Evolutionary conservation across 179 eudicot species (phyloP).

Genomic region (Silene coronaria): DNA sequence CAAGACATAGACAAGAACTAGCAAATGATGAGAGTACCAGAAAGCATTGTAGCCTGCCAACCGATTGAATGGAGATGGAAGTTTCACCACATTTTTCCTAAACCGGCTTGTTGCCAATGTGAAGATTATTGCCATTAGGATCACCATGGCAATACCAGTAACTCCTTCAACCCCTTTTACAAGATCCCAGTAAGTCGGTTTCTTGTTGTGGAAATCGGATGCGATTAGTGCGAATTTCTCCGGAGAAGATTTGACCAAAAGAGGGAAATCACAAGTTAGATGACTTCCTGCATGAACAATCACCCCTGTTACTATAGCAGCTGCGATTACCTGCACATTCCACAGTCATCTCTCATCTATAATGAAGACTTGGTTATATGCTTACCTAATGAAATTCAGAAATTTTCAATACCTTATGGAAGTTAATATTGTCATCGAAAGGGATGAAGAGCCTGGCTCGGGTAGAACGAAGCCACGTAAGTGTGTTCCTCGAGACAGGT

Average conservation of each 20-base stretch:
- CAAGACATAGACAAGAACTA: constrained; percentile 54
- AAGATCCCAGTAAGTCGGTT: constrained; percentile 51
- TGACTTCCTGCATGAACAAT: constrained; percentile 57
- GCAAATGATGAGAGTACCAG: constrained; percentile 78
- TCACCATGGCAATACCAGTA: constrained; percentile 65
- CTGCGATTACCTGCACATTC: constrained; percentile 51
- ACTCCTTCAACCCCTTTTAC: constrained; percentile 45
- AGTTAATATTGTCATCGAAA: constrained; percentile 69
- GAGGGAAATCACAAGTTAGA: constrained; percentile 66
- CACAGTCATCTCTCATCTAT: not conserved
- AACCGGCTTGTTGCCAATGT: constrained; percentile 62
- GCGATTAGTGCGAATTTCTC: constrained; percentile 53
- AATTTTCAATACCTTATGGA: constrained; percentile 48
- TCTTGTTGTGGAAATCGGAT: constrained; percentile 43
- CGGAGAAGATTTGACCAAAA: constrained; percentile 45
- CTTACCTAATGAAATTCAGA: not conserved
- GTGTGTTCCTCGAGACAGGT: constrained; percentile 67
- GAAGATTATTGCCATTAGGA: constrained; percentile 56
- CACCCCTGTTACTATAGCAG: constrained; percentile 55
- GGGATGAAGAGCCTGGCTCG: constrained; percentile 51
- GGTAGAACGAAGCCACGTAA: constrained; percentile 69
- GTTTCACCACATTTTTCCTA: constrained; percentile 47
- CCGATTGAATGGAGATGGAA: constrained; percentile 60
- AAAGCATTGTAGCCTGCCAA: constrained; percentile 73
- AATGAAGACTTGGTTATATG: not conserved